Evolutionary conservation across 2,329 filamentous ascomycete species (phyloP).

Genomic region (Nannizziopsis barbatae): DNA sequence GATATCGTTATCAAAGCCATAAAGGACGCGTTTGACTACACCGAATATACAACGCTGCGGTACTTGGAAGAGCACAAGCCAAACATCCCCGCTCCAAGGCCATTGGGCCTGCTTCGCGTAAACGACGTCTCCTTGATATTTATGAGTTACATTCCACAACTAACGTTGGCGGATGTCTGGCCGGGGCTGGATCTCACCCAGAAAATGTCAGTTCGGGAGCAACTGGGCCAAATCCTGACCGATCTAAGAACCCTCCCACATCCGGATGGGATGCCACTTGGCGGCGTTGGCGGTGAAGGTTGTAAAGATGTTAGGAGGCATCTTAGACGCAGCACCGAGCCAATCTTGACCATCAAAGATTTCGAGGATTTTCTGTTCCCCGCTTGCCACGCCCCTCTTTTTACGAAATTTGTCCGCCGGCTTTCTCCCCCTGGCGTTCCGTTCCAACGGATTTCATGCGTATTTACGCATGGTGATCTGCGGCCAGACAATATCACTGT

Average conservation of each 20-base stretch:
- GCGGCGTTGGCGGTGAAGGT: constrained; percentile 20
- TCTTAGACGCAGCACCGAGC: constrained; percentile 15
- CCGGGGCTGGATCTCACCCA: constrained; percentile 16
- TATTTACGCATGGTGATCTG: constrained; percentile 22
- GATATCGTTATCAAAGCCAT: constrained; percentile 19
- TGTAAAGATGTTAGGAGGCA: constrained; percentile 5
- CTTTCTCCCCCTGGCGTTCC: constrained; percentile 13
- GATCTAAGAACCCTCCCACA: constrained; percentile 2
- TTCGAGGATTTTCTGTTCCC: constrained; percentile 19
- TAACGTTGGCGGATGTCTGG: constrained; percentile 20
- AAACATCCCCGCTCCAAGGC: constrained; percentile 22
- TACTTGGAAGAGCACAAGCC: constrained; percentile 19
- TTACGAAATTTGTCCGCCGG: constrained; percentile 13
- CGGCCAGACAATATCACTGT: constrained; percentile 22
- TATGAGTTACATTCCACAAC: constrained; percentile 22
- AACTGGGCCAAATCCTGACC: constrained; percentile 11
- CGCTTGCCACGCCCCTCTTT: constrained; percentile 14
- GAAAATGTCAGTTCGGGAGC: constrained; percentile 14
- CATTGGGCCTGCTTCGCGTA: constrained; percentile 21
- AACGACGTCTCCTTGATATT: constrained; percentile 20
- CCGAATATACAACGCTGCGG: constrained; percentile 22
- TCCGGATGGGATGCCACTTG: constrained; percentile 11
- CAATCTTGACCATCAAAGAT: constrained; percentile 15
- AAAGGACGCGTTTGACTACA: constrained; percentile 14
- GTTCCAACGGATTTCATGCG: constrained; percentile 9